These are phyloP conservation scores for Saitozyma podzolica DNA, from an alignment of 768 basidiomycete species.

Conservation along the genomic window DNA sequence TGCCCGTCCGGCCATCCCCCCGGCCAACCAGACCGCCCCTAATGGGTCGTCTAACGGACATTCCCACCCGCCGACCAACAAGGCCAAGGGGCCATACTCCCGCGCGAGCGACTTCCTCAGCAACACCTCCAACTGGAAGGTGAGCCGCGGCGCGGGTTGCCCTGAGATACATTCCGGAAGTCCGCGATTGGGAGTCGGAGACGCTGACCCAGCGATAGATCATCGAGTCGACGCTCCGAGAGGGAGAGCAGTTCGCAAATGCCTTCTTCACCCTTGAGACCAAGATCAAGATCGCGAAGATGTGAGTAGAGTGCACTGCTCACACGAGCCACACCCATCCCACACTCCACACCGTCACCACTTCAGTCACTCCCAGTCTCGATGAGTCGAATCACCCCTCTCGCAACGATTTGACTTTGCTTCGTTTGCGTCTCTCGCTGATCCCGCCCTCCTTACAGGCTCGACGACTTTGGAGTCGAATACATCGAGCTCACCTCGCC, in stretches of 20 bases:
- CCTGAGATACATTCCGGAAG: no score
- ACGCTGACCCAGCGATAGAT: constrained; percentile 55
- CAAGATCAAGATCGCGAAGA: constrained; percentile 98
- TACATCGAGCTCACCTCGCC: constrained; percentile 99
- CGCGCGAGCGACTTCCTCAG: constrained; percentile 90
- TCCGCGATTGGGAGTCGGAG: no score
- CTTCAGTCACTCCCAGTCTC: no score
- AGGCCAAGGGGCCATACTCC: constrained; percentile 72
- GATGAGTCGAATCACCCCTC: neutral
- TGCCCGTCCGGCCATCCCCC: constrained; percentile 20
- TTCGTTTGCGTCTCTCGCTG: neutral
- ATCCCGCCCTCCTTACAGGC: constrained; percentile 39
- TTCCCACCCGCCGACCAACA: constrained; percentile 34
- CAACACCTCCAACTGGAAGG: constrained; percentile 59
- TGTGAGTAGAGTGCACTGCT: constrained; percentile 49
- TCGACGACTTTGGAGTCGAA: constrained; percentile 98
- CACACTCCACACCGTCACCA: neutral
- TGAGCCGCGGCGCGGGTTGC: constrained; percentile 12
- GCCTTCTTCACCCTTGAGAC: constrained; percentile 99
- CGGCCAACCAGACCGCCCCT: constrained; percentile 11
- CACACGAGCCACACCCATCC: neutral
- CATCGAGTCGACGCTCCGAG: constrained; percentile 94
- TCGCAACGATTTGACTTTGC: neutral
- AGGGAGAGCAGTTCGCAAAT: constrained; percentile 99
- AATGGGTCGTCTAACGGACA: constrained; percentile 39